Evolutionary conservation across 352 stramenopile species (phyloP).

Genomic region (Pythium angustatum): DNA sequence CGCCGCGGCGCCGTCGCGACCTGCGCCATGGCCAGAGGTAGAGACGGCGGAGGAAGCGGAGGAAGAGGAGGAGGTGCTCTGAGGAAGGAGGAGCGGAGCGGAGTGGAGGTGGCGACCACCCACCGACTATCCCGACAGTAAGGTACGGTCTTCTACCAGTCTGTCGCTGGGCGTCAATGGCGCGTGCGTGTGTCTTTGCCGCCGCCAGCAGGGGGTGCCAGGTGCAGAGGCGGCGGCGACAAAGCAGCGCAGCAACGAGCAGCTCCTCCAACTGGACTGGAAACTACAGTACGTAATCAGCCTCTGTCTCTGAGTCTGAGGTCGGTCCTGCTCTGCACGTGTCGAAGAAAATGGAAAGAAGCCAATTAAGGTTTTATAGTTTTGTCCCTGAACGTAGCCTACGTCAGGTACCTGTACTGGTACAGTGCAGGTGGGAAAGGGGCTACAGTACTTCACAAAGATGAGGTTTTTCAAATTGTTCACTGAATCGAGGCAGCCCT

Average conservation of each 20-base stretch:
- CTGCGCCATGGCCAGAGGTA: constrained; percentile 14
- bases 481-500: not conserved
- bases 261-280: not conserved
- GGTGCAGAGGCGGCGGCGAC: not conserved
- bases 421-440: no score
- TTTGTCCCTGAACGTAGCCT: no score
- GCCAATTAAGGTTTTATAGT: not conserved
- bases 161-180: not conserved
- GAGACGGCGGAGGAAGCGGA: no score
- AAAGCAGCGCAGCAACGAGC: constrained; percentile 8
- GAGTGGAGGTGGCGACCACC: not conserved
- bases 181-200: constrained; percentile 15
- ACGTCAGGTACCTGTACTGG: no score
- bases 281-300: not conserved
- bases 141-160: no score
- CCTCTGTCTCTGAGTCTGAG: not conserved
- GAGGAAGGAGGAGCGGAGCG: constrained; percentile 1
- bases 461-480: constrained; percentile 1
- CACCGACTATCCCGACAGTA: no score
- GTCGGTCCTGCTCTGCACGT: no score
- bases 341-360: constrained; percentile 8
- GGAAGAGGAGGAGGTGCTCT: not conserved
- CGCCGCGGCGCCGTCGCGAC: constrained; percentile 24
- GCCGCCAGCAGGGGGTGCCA: not conserved
- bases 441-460: no score